Percentiles rank a stretch among this genome's conserved stretches.
Conservation (phyloP, 108 stramenopile species). For the Nitzschia putrida region DNA sequence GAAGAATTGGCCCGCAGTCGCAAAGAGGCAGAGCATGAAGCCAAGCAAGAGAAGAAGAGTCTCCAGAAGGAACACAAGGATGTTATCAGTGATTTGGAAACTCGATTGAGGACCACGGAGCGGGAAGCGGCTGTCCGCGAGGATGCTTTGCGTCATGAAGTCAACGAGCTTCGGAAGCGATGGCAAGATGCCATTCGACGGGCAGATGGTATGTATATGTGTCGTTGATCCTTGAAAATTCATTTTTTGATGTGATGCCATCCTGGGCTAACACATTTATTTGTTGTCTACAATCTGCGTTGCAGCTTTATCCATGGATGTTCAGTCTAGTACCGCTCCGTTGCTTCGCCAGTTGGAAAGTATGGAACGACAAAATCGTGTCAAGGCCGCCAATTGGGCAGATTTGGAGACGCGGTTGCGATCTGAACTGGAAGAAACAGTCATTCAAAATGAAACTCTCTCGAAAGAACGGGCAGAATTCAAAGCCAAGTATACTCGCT, state of each 20-base stretch:
- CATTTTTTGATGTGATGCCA: not conserved
- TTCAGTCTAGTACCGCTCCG: conserved; percentile 80
- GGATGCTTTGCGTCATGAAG: conserved; percentile 83
- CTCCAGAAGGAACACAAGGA: conserved; percentile 70
- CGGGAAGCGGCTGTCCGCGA: conserved; percentile 76
- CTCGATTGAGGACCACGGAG: conserved; percentile 71
- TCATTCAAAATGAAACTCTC: conserved; percentile 63
- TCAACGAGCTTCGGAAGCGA: conserved; percentile 73
- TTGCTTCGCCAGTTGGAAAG: conserved; percentile 79
- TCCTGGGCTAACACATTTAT: not conserved
- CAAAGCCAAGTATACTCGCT: conserved; percentile 49
- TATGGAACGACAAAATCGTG: conserved; percentile 74
- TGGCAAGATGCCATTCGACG: conserved; percentile 88
- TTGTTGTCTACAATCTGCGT: conserved; percentile 2
- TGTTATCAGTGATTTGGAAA: conserved; percentile 65
- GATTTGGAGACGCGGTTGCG: conserved; percentile 75
- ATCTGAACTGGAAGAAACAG: conserved; percentile 69
- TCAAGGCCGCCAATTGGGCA: conserved; percentile 65
- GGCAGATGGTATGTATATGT: conserved; percentile 55
- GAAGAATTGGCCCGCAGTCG: conserved; percentile 52
- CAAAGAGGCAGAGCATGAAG: conserved; percentile 56
- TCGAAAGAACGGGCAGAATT: conserved; percentile 68
- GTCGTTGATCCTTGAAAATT: not conserved
- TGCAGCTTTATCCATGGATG: conserved; percentile 75
- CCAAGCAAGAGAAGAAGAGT: conserved; percentile 55